phyloP scores from a whole-genome alignment of 1,284 basidiomycete species.

The Thecaphora frezii region DNA sequence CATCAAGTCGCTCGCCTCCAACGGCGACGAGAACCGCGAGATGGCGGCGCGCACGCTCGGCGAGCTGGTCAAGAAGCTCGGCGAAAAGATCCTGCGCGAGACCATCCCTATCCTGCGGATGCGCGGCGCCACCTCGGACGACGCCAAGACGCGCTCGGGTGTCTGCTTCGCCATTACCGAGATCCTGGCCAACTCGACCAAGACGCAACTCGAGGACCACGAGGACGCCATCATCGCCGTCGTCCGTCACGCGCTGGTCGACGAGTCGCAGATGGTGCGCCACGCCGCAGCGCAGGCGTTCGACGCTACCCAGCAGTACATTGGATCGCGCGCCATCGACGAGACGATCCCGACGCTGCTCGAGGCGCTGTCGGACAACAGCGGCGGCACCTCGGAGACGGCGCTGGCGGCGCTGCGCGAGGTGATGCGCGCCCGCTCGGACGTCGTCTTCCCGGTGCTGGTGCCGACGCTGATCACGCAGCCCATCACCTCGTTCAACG shows the following conservation, averaged over 20 bases:
- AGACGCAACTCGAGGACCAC: slow-evolving; percentile 81
- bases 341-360: slow-evolving; percentile 93
- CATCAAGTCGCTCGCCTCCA: slow-evolving; percentile 73
- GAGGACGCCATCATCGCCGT: slow-evolving; percentile 81
- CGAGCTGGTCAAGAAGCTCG: slow-evolving; percentile 93
- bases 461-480: slow-evolving; percentile 87
- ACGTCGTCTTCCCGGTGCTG: slow-evolving; percentile 93
- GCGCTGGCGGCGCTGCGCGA: slow-evolving; percentile 86
- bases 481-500: slow-evolving; percentile 94
- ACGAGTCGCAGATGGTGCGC: slow-evolving; percentile 83
- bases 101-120: slow-evolving; percentile 75
- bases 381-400: slow-evolving; percentile 81
- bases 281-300: slow-evolving; percentile 90
- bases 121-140: slow-evolving; percentile 67
- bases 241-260: slow-evolving; percentile 80
- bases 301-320: slow-evolving; percentile 84
- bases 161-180: slow-evolving; percentile 86
- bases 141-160: slow-evolving; percentile 78
- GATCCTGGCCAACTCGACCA: slow-evolving; percentile 84
- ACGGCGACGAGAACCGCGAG: slow-evolving; percentile 86
- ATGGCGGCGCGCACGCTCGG: slow-evolving; percentile 63
- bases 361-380: slow-evolving; percentile 70
- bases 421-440: slow-evolving; percentile 63
- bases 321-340: slow-evolving; percentile 89
- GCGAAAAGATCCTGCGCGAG: slow-evolving; percentile 85